A percentile compares a stretch with the other conserved stretches of the same genome.
Evolutionary conservation across 2,329 filamentous ascomycete species (phyloP).

Genomic region (Elsinoe perseae): DNA sequence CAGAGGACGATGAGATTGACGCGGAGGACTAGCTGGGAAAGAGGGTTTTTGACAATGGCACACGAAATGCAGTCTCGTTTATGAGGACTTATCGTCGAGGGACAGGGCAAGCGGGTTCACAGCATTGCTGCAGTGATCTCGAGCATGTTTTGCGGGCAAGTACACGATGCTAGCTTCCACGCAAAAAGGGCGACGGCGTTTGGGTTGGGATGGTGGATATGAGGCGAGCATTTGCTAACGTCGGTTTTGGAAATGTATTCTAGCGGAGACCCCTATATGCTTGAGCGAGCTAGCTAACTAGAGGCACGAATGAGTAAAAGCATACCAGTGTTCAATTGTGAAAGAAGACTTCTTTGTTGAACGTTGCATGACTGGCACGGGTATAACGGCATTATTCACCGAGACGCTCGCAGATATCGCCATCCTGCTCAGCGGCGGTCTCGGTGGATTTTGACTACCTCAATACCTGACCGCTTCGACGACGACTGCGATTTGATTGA

Average conservation of each 20-base stretch:
- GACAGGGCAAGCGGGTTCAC: too few relatives aligned
- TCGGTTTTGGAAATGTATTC: neutral
- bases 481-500: neutral
- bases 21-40: neutral
- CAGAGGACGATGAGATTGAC: neutral
- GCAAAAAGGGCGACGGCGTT: neutral
- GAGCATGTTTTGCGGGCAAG: too few relatives aligned
- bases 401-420: slow-evolving; percentile 2
- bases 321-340: neutral
- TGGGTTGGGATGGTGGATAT: neutral
- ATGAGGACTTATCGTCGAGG: too few relatives aligned
- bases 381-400: slow-evolving; percentile 14
- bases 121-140: too few relatives aligned
- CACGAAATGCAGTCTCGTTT: too few relatives aligned
- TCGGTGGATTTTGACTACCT: neutral
- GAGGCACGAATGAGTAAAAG: neutral
- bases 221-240: neutral
- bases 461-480: neutral
- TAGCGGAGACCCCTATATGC: neutral
- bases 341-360: slow-evolving; percentile 12
- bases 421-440: neutral
- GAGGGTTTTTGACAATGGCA: too few relatives aligned
- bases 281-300: neutral
- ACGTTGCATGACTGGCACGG: neutral
- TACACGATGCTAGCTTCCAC: neutral